Conservation (phyloP, 2,329 filamentous ascomycete species). For the Falciphora oryzae region DNA sequence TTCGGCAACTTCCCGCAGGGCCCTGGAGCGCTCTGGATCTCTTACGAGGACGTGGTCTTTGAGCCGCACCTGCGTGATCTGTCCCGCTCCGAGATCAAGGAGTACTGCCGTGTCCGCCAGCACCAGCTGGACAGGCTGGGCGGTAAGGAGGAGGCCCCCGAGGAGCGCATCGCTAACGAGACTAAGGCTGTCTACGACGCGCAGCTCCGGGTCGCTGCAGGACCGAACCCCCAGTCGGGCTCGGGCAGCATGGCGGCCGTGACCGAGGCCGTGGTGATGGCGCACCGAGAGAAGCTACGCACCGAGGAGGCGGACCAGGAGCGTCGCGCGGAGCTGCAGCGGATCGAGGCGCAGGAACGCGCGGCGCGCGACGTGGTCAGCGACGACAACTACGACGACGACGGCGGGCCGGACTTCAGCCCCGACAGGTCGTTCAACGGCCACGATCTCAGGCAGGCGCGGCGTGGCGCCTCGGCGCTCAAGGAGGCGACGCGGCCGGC, state of each 20-base stretch:
- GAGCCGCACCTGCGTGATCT: constrained; percentile 48
- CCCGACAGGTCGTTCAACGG: constrained; percentile 13
- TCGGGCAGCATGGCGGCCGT: constrained; percentile 10
- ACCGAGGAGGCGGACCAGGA: background rate
- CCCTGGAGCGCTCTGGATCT: constrained; percentile 56
- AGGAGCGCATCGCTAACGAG: constrained; percentile 45
- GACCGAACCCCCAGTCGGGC: constrained; percentile 6
- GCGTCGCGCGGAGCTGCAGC: background rate
- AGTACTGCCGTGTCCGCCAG: constrained; percentile 58
- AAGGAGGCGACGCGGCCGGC: constrained; percentile 24
- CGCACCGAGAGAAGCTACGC: constrained; percentile 3
- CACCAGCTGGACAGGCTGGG: constrained; percentile 41
- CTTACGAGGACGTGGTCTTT: constrained; percentile 56
- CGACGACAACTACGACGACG: constrained; percentile 13
- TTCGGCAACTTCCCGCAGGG: constrained; percentile 56
- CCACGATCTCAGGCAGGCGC: constrained; percentile 38
- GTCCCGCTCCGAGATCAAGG: constrained; percentile 52
- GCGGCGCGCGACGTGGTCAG: constrained; percentile 13
- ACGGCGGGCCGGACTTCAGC: background rate
- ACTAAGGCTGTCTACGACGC: constrained; percentile 45
- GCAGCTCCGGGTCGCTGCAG: constrained; percentile 24
- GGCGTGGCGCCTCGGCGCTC: constrained; percentile 26
- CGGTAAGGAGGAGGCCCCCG: constrained; percentile 38
- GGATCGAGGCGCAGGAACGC: constrained; percentile 13
- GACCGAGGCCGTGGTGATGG: constrained; percentile 16